Percentiles rank a stretch among this genome's conserved stretches.
phyloP scores from a whole-genome alignment of 805 yeast species.

The Kazachstania kunashirensis region DNA sequence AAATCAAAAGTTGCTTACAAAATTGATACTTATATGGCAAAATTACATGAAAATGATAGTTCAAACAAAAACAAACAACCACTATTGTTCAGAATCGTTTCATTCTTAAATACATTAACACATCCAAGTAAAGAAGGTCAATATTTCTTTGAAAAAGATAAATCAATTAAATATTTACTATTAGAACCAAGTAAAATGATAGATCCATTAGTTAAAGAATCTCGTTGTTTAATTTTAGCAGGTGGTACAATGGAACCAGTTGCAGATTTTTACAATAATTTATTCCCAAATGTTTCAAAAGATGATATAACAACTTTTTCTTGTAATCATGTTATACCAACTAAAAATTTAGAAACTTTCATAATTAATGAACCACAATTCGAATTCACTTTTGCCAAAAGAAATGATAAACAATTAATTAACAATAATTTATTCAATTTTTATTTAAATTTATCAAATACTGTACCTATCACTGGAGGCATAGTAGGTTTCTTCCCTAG shows the following conservation, averaged over 20 bases:
- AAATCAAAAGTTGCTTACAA: constrained; percentile 75
- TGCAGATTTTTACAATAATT: constrained; percentile 52
- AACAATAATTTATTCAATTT: constrained; percentile 35
- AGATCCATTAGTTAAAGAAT: constrained; percentile 50
- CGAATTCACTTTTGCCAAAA: constrained; percentile 60
- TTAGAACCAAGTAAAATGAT: constrained; percentile 72
- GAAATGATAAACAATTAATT: constrained; percentile 41
- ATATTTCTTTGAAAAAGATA: constrained; percentile 45
- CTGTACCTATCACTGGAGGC: constrained; percentile 53
- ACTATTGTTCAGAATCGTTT: constrained; percentile 51
- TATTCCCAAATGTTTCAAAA: constrained; percentile 49
- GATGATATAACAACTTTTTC: constrained; percentile 42
- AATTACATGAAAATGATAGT: not conserved
- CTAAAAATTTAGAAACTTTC: constrained; percentile 52
- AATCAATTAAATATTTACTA: constrained; percentile 52
- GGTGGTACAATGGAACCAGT: constrained; percentile 96
- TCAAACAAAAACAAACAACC: constrained; percentile 31
- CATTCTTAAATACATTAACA: constrained; percentile 53
- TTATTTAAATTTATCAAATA: constrained; percentile 15
- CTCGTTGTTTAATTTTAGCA: constrained; percentile 66
- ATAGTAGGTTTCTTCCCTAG: constrained; percentile 79
- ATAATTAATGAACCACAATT: constrained; percentile 37
- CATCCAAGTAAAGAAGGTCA: constrained; percentile 77
- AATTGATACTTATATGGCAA: constrained; percentile 54
- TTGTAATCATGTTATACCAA: constrained; percentile 81